Evolutionary conservation across 176 grass and related monocot species (phyloP).

Genomic region (Juncus effusus): DNA sequence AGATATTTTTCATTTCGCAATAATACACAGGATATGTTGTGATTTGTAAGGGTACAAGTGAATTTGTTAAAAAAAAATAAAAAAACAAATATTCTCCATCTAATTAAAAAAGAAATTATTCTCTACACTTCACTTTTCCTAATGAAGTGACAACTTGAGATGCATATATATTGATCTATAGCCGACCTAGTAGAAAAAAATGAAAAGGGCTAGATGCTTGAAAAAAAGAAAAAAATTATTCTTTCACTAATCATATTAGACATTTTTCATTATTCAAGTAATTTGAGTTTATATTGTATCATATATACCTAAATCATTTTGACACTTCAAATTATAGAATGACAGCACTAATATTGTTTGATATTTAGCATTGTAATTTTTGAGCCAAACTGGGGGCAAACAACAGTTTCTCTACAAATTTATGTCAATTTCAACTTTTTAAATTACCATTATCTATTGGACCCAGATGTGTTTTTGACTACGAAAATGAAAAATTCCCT

Average conservation of each 20-base stretch:
- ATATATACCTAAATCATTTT: too few species aligned
- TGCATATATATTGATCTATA: conserved; percentile 30
- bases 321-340: too few species aligned
- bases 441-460: too few species aligned
- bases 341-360: too few species aligned
- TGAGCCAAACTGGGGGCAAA: too few species aligned
- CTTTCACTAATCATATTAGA: conserved; percentile 2
- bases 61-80: neutral
- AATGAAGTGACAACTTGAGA: conserved; percentile 25
- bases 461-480: too few species aligned
- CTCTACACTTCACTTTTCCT: conserved; percentile 11
- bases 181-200: conserved; percentile 49
- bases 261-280: neutral
- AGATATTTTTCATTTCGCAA: neutral
- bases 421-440: too few species aligned
- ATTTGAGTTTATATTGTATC: neutral
- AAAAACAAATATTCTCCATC: neutral
- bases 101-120: conserved; percentile 14
- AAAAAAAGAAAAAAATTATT: neutral
- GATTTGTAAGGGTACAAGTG: neutral
- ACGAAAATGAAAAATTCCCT: too few species aligned
- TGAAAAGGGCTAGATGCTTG: conserved; percentile 33
- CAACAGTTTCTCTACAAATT: too few species aligned
- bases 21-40: neutral
- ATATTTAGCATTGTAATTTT: too few species aligned